Percentiles rank a stretch among this genome's conserved stretches.
phyloP scores from a whole-genome alignment of 345 rosid genomes.

The Raphanus raphanistrum region DNA sequence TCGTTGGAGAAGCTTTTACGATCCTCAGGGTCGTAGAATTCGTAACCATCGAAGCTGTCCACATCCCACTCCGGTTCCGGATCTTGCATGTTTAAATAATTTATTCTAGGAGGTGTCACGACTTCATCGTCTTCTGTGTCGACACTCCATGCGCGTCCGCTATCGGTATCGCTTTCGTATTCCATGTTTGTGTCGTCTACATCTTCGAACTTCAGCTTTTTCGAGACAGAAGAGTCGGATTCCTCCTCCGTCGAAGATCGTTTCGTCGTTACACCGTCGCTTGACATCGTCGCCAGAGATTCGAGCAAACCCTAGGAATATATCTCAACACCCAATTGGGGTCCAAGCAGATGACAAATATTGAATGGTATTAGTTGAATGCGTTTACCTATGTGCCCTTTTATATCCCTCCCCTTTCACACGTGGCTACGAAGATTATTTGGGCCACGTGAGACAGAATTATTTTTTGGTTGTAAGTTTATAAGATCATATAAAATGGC shows the following conservation, averaged over 20 bases:
- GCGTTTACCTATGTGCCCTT: no score
- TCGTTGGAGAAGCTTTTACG: not conserved
- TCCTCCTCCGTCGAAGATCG: not conserved
- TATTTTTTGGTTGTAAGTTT: no score
- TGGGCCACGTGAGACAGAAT: no score
- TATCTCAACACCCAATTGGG: not conserved
- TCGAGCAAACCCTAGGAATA: not conserved
- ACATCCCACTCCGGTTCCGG: slow-evolving; percentile 17
- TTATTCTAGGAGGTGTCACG: not conserved
- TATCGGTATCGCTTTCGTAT: not conserved
- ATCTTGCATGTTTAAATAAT: not conserved
- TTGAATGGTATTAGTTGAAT: no score
- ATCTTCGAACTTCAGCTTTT: not conserved
- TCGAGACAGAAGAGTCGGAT: not conserved
- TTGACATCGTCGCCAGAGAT: not conserved
- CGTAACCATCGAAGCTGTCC: slow-evolving; percentile 18
- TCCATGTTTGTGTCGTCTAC: not conserved
- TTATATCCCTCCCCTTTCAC: not conserved
- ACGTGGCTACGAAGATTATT: no score
- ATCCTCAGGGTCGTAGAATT: not conserved
- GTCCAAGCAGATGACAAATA: not conserved
- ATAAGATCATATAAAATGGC: no score
- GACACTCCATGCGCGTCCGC: not conserved
- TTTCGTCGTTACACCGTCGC: not conserved
- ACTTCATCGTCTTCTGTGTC: not conserved